Conservation (phyloP, 768 basidiomycete genomes). For the Kwoniella sp. region DNA sequence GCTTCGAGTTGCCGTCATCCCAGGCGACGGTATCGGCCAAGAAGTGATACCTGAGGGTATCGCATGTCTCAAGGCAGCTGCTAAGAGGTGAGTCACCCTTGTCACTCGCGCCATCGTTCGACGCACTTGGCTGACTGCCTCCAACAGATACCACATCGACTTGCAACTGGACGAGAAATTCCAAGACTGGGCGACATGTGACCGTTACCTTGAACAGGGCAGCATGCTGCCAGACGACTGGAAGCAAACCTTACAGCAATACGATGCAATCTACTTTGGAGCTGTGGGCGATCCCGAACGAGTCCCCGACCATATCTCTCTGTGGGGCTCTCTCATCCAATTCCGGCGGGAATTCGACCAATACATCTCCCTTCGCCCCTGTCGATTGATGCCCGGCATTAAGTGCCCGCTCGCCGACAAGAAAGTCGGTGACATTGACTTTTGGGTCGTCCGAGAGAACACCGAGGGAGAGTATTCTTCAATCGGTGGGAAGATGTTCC, state of each 20-base stretch:
- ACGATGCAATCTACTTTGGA: conserved; percentile 58
- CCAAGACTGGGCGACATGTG: conserved; percentile 41
- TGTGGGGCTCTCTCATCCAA: conserved; percentile 63
- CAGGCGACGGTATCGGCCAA: conserved; percentile 58
- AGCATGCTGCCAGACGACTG: conserved; percentile 58
- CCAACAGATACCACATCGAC: conserved; percentile 58
- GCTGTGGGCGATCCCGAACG: conserved; percentile 60
- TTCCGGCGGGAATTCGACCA: conserved; percentile 64
- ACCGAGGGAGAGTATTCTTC: conserved; percentile 99
- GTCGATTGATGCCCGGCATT: conserved; percentile 62
- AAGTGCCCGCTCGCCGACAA: conserved; percentile 59
- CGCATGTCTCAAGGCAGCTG: conserved; percentile 59
- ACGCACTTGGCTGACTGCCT: conserved; percentile 39
- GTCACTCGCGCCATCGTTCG: not conserved
- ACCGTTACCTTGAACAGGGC: conserved; percentile 59
- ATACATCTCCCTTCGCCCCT: conserved; percentile 59
- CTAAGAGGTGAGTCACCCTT: conserved; percentile 24
- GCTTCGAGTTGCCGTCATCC: conserved; percentile 36
- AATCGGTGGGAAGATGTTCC: conserved; percentile 62
- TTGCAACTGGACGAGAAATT: conserved; percentile 59
- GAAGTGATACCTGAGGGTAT: conserved; percentile 63
- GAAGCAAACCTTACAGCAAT: conserved; percentile 32
- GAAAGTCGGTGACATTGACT: conserved; percentile 61
- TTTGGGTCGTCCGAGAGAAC: conserved; percentile 84
- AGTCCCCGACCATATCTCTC: conserved; percentile 65